Base-by-base conservation (phyloP, 805 yeast species). In the Grigorovia transvaalensis region DNA sequence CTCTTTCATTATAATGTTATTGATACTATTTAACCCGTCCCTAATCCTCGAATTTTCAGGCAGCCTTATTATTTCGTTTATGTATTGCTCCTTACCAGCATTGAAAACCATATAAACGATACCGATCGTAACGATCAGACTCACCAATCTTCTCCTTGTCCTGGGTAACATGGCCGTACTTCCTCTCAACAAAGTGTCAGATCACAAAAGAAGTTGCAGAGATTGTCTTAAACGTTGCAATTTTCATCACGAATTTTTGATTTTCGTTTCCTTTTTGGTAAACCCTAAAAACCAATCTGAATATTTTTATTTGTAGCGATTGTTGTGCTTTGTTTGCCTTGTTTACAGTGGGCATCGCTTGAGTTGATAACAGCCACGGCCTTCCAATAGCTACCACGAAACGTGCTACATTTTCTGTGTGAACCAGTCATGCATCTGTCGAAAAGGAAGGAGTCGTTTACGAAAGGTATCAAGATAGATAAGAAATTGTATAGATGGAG, bases 401-500 rank as follows among this genome's bases (percentile, higher is more conserved):
- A 23, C 27, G 27, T 23, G 27, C 27, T 23, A 23, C 27, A 6
- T 23, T 8, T 8, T 5, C 38, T 33, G 8, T 8, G 15, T 33
- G 15, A 33, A 11, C 38, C 9, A 23, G 27, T 23, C 19, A 44
- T 20, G 27, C 4, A 19, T 15, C 27, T 20, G 15, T 44, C 13
- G 20, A 8, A 23, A n/a, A 44, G 30, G 33, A 20, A 23, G 9
- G 9, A 20, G 11, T 20, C 27, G 2, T 38, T 38, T n/a, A 38
- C 17, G 9, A 15, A 38, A 38, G 42, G 42, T 13, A n/a, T 38
- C 9, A 50, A 18, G 20, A 20, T 46, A 9, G 53, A 56, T 33
- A 61, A 58, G 9, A 63, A 59, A 49, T 56, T 56, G 46, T 58
- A 53, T 23, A 56, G 60, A 52, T 66, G 70, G 70, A 59, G 67